Evolutionary conservation across 176 grass and related monocot species (phyloP).

Genomic region (Pontederia paniculata): DNA sequence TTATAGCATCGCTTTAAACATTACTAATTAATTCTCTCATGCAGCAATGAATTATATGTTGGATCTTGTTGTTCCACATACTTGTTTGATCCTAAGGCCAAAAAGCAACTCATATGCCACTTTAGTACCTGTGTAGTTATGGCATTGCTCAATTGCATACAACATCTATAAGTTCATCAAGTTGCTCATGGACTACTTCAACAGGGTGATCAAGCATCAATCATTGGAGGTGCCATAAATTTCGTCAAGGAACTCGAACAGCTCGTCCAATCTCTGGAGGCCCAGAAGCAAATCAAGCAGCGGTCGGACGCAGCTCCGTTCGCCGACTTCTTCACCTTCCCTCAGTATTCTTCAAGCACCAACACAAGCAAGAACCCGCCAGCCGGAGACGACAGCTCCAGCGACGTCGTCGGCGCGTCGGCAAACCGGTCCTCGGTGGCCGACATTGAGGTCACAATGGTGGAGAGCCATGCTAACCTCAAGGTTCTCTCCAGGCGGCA

Average conservation of each 20-base stretch:
- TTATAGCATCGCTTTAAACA: too few species aligned
- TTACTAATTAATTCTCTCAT: too few species aligned
- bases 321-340: conserved; percentile 62
- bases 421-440: conserved; percentile 4
- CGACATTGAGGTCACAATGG: conserved; percentile 48
- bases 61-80: too few species aligned
- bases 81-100: too few species aligned
- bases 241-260: conserved; percentile 86
- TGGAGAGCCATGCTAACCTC: conserved; percentile 61
- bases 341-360: conserved; percentile 50
- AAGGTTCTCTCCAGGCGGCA: conserved; percentile 23
- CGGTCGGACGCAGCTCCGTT: conserved; percentile 23
- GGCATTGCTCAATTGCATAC: neutral
- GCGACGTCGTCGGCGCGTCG: neutral
- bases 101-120: too few species aligned
- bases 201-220: conserved; percentile 81
- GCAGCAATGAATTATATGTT: too few species aligned
- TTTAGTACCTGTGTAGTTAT: too few species aligned
- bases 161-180: neutral
- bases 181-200: neutral
- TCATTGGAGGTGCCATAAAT: conserved; percentile 75
- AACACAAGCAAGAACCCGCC: neutral
- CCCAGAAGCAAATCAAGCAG: conserved; percentile 15
- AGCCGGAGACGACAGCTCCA: neutral
- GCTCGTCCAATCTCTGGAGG: conserved; percentile 49